Conservation (phyloP, 345 rosid genomes). For the Salix caprea region DNA sequence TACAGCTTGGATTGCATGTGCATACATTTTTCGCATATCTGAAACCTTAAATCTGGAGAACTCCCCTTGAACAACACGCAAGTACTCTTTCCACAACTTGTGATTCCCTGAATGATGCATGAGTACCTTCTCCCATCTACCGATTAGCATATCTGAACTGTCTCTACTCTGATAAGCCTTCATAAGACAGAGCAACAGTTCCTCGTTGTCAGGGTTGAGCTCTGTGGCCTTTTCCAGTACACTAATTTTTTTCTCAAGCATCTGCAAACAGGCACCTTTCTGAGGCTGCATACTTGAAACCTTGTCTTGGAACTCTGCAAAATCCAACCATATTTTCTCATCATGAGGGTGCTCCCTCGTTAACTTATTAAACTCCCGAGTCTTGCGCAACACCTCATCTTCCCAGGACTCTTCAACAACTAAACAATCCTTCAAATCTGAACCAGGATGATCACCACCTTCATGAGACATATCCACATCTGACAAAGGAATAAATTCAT, state of each 20-base stretch:
- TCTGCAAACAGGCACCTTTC: constrained; percentile 84
- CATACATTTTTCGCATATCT: constrained; percentile 80
- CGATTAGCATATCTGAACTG: constrained; percentile 59
- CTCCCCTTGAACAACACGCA: constrained; percentile 70
- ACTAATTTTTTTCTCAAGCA: constrained; percentile 88
- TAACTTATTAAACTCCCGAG: constrained; percentile 65
- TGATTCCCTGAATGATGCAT: constrained; percentile 64
- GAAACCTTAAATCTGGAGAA: constrained; percentile 94
- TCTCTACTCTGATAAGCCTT: constrained; percentile 82
- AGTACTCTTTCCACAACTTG: constrained; percentile 84
- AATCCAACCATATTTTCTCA: constrained; percentile 77
- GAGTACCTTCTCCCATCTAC: constrained; percentile 82
- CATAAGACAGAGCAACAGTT: constrained; percentile 66
- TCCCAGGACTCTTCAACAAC: constrained; percentile 86
- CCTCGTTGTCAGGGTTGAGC: constrained; percentile 87
- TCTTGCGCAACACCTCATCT: constrained; percentile 73
- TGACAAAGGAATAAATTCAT: constrained; percentile 60
- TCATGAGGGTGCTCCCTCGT: constrained; percentile 80
- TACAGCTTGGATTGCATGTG: constrained; percentile 84
- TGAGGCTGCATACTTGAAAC: constrained; percentile 69
- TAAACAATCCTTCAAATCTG: constrained; percentile 22
- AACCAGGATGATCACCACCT: constrained; percentile 22
- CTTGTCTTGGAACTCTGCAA: constrained; percentile 77
- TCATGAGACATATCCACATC: constrained; percentile 34
- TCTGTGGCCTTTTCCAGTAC: constrained; percentile 86